Percentiles rank a stretch among this genome's conserved stretches.
These are phyloP conservation scores for Backusella parvicylindrica DNA, from an alignment of 192 early-diverging fungal genomes.

Conservation along the genomic window DNA sequence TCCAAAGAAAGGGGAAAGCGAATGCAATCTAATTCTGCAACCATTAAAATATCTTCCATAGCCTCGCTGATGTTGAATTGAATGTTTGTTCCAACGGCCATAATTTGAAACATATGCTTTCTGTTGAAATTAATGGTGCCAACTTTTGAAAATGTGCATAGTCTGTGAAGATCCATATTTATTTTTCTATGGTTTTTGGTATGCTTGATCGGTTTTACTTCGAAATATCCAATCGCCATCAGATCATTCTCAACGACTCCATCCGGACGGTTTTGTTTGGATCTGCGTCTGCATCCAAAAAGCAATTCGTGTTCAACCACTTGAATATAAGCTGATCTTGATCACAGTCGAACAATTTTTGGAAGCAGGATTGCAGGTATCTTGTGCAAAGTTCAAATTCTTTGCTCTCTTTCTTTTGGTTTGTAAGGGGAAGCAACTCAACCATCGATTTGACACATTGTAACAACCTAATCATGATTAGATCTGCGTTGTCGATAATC, in stretches of 20 bases:
- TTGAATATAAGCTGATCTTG: not conserved
- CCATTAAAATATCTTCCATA: not conserved
- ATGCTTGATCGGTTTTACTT: constrained; percentile 1
- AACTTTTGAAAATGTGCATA: not conserved
- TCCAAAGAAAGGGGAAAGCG: not conserved
- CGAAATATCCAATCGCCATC: not conserved
- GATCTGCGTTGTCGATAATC: not conserved
- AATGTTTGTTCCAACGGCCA: not conserved
- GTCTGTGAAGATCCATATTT: not conserved
- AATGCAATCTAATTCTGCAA: not conserved
- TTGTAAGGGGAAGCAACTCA: not conserved
- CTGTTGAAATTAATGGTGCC: not conserved
- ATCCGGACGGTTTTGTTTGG: not conserved
- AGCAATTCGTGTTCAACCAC: not conserved
- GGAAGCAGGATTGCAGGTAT: not conserved
- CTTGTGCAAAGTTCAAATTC: not conserved
- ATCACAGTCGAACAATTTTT: not conserved
- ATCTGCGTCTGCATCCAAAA: not conserved
- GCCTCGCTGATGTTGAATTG: not conserved
- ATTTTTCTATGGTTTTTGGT: not conserved
- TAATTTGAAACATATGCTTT: not conserved
- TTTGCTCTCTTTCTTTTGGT: not conserved
- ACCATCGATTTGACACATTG: not conserved
- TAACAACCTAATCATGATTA: not conserved
- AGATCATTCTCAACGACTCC: not conserved